Evolutionary conservation across 768 basidiomycete genomes (phyloP), one percentile per base, ranked within the genome.

Genomic region (Pholiota molesta): DNA sequence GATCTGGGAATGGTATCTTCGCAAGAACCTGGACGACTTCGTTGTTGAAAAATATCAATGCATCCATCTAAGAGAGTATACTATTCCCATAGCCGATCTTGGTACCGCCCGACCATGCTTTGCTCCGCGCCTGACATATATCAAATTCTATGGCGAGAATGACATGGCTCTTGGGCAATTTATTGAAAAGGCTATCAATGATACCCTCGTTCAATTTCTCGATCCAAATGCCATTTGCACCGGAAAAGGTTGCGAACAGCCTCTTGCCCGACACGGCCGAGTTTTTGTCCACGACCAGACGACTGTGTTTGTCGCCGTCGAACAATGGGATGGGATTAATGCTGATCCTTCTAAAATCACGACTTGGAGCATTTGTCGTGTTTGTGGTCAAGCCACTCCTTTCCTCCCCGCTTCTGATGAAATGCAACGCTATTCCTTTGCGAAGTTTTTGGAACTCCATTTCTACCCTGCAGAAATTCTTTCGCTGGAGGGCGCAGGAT

Each of bases 1-100:
- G 45, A 86, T 97, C 29, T 98, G 96, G 95, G 92, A 95, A 68
- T 97, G 95, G 95, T 97, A 97, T 70, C 78, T 92, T 11, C 86
- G 92, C 54, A 92, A 94, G 75, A 94, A 95, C 70, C 71, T 78
- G 13, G 92, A 95, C 69, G 91, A 93, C 69, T 90, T 99, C 68
- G 85, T 92, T 39, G 92, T 96, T 44, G 94, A 95, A 72, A 93
- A 95, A 72, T 97, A 96, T 68, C 97, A 99, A 70, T 87, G 89
- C 69, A 90, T 99, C 72, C 87, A 83, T 66, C 75, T 96, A 17
- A 86, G 89, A 77, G 88, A 90, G 68, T 92, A 89, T 68, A 89
- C 86, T 26, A 82, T 95, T n/a, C 93, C 91, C 8, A 85, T 85
- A 31, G 81, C 83, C 37, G 89, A 89, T 59, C 81, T 86, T 65